Percentiles rank a stretch among this genome's conserved stretches.
These are phyloP conservation scores for Peronospora farinosa DNA, from an alignment of 352 stramenopile genomes.

Conservation along the genomic window DNA sequence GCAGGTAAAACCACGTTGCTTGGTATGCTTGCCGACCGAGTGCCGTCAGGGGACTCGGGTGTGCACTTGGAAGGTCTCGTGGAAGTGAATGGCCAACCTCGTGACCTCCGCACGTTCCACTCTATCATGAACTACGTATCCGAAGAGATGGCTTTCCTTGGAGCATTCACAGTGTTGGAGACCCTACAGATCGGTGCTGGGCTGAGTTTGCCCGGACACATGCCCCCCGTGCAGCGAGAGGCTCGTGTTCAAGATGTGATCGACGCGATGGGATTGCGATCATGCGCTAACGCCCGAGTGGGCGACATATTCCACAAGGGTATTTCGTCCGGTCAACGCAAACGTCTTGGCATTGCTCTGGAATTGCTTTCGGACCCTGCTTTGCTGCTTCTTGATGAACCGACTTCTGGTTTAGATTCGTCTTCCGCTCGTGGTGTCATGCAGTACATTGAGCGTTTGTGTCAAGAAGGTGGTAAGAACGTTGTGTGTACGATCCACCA, in stretches of 20 bases:
- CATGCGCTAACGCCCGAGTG: conserved; percentile 56
- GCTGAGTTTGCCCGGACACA: conserved; percentile 45
- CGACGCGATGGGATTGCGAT: conserved; percentile 63
- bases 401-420: conserved; percentile 89
- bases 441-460: conserved; percentile 52
- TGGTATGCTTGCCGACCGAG: conserved; percentile 57
- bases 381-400: conserved; percentile 93
- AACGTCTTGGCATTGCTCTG: conserved; percentile 90
- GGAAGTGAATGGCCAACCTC: conserved; percentile 51
- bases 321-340: conserved; percentile 85
- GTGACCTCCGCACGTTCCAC: conserved; percentile 41
- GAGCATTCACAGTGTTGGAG: conserved; percentile 67
- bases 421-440: conserved; percentile 88
- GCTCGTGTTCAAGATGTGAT: conserved; percentile 66
- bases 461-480: conserved; percentile 57
- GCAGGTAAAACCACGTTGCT: conserved; percentile 64
- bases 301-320: conserved; percentile 86
- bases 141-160: conserved; percentile 58
- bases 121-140: conserved; percentile 67
- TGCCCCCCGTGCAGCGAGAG: conserved; percentile 39
- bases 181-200: conserved; percentile 63
- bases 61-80: conserved; percentile 45
- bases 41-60: conserved; percentile 24
- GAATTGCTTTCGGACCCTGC: conserved; percentile 92
- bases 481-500: conserved; percentile 86